Evolutionary conservation across 2,329 filamentous ascomycete species (phyloP).

Genomic region (Aureobasidium pullulans): DNA sequence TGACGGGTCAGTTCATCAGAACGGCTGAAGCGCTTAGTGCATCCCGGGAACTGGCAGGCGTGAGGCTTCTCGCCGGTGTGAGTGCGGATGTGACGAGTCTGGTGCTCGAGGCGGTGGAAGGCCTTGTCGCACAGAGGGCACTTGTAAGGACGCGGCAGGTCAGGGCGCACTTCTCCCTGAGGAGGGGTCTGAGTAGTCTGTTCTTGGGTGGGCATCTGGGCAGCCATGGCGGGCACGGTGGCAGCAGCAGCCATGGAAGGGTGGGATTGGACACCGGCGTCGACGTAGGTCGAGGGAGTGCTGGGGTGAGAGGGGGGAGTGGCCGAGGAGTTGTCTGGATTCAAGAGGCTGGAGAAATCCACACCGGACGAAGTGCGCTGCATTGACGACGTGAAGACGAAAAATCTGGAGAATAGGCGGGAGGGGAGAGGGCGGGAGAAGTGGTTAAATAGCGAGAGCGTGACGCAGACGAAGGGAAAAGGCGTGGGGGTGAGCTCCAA

Average conservation of each 20-base stretch:
- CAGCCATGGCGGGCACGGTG: slow-evolving; percentile 39
- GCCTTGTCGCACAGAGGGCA: slow-evolving; percentile 97
- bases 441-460: slow-evolving; percentile 14
- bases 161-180: slow-evolving; percentile 61
- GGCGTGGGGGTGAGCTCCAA: slow-evolving; percentile 13
- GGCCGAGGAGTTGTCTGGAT: slow-evolving; percentile 43
- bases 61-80: slow-evolving; percentile 98
- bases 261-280: slow-evolving; percentile 13
- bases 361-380: slow-evolving; percentile 66
- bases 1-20: slow-evolving; percentile 95
- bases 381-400: slow-evolving; percentile 38
- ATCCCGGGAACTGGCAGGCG: slow-evolving; percentile 88
- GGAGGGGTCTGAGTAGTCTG: slow-evolving; percentile 45
- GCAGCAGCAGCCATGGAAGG: slow-evolving; percentile 37
- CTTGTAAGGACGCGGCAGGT: slow-evolving; percentile 94
- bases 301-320: slow-evolving; percentile 40
- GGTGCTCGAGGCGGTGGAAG: slow-evolving; percentile 95
- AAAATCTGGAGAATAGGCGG: slow-evolving; percentile 14
- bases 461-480: slow-evolving; percentile 12
- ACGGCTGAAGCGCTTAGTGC: slow-evolving; percentile 93
- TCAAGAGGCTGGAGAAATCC: slow-evolving; percentile 70
- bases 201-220: slow-evolving; percentile 58
- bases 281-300: slow-evolving; percentile 17
- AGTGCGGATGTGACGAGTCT: slow-evolving; percentile 85
- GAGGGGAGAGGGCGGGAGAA: slow-evolving; percentile 14